Evolutionary conservation across 768 basidiomycete species (phyloP).

Genomic region (Termitomyces sp.): DNA sequence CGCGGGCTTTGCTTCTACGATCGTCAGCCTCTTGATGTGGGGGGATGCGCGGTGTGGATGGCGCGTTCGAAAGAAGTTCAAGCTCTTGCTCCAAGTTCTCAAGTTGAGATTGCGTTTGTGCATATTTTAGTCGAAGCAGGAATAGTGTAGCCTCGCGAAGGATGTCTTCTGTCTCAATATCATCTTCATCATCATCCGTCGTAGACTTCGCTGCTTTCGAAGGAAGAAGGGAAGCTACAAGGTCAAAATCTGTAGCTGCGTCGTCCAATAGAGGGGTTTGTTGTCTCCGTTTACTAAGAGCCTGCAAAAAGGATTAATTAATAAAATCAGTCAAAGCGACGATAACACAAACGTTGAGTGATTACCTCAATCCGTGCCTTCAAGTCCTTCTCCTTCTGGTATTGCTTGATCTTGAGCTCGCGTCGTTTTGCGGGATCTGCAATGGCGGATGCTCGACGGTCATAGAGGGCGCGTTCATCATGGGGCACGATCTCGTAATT

Average conservation of each 20-base stretch:
- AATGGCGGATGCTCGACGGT: slow-evolving; percentile 42
- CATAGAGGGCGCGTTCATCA: slow-evolving; percentile 54
- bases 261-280: slow-evolving; percentile 30
- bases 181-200: slow-evolving; percentile 40
- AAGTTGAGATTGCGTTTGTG: slow-evolving; percentile 64
- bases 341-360: neutral
- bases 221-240: slow-evolving; percentile 63
- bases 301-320: slow-evolving; percentile 27
- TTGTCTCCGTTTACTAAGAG: slow-evolving; percentile 50
- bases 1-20: slow-evolving; percentile 32
- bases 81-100: slow-evolving; percentile 70
- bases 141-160: slow-evolving; percentile 66
- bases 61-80: slow-evolving; percentile 59
- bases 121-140: slow-evolving; percentile 71
- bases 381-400: slow-evolving; percentile 81
- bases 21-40: slow-evolving; percentile 28
- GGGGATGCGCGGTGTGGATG: slow-evolving; percentile 32
- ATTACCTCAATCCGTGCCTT: slow-evolving; percentile 65
- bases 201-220: slow-evolving; percentile 10
- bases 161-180: slow-evolving; percentile 60
- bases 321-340: neutral
- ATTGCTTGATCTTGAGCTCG: slow-evolving; percentile 90
- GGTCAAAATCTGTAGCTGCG: slow-evolving; percentile 50
- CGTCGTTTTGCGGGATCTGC: slow-evolving; percentile 67
- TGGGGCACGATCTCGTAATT: slow-evolving; percentile 65